Conservation (phyloP, 495 filamentous ascomycete species). For the Chaetomium tenue region DNA sequence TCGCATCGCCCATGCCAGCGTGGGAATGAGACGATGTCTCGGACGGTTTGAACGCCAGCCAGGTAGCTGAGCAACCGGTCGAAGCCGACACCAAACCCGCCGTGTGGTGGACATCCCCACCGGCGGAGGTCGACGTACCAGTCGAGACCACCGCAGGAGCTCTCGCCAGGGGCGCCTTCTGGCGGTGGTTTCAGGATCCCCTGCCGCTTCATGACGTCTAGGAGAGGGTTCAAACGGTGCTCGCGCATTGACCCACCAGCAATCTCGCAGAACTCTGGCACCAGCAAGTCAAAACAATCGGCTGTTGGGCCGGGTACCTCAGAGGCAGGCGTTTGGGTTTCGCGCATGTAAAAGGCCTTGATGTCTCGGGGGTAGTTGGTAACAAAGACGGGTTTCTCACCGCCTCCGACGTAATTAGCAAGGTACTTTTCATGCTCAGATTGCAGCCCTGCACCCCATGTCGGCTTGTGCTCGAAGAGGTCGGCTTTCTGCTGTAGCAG, state of each 20-base stretch:
- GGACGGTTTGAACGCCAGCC: conserved; percentile 75
- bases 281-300: conserved; percentile 91
- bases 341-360: conserved; percentile 97
- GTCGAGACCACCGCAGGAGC: conserved; percentile 50
- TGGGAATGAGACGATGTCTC: conserved; percentile 86
- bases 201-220: conserved; percentile 64
- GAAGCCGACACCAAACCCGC: conserved; percentile 92
- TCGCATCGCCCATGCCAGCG: conserved; percentile 89
- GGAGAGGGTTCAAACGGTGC: conserved; percentile 69
- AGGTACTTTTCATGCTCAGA: conserved; percentile 93
- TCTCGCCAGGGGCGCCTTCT: conserved; percentile 17
- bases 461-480: conserved; percentile 63
- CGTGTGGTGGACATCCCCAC: conserved; percentile 93
- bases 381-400: conserved; percentile 73
- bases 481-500: conserved; percentile 61
- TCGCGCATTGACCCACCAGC: conserved; percentile 93
- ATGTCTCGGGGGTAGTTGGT: conserved; percentile 82
- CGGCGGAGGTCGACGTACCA: conserved; percentile 96
- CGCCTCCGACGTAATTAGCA: conserved; percentile 65
- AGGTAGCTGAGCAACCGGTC: conserved; percentile 87
- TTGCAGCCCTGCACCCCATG: conserved; percentile 73
- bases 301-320: conserved; percentile 57
- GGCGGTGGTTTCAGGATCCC: conserved; percentile 21
- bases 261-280: conserved; percentile 86
- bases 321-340: conserved; percentile 42